Evolutionary conservation across 2,329 filamentous ascomycete species (phyloP).

Genomic region (Pseudohalonectria lignicola): DNA sequence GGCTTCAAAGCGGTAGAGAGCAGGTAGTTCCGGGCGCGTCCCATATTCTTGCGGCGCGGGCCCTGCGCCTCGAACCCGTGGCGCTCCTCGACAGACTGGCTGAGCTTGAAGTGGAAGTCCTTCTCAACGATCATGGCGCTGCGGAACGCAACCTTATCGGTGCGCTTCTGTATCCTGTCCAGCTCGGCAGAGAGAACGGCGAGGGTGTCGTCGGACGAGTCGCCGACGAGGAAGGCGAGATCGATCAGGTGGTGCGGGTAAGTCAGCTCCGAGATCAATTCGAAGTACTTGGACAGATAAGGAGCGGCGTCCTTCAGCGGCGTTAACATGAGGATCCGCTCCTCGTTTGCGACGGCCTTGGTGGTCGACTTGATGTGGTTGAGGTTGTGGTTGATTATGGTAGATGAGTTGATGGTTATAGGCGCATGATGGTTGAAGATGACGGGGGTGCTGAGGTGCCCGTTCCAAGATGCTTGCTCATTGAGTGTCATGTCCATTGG

Average conservation of each 20-base stretch:
- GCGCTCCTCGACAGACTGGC: constrained; percentile 70
- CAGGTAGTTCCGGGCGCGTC: constrained; percentile 82
- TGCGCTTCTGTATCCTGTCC: constrained; percentile 73
- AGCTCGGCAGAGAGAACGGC: constrained; percentile 78
- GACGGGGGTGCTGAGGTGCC: constrained; percentile 82
- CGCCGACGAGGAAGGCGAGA: constrained; percentile 85
- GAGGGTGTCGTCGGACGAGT: constrained; percentile 83
- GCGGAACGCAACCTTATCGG: constrained; percentile 72
- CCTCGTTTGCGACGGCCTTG: constrained; percentile 68
- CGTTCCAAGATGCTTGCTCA: constrained; percentile 82
- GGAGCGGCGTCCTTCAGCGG: constrained; percentile 81
- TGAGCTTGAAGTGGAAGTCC: constrained; percentile 68
- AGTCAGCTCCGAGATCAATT: constrained; percentile 77
- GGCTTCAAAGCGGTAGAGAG: constrained; percentile 75
- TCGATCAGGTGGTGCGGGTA: constrained; percentile 96
- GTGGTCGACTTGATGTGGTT: constrained; percentile 75
- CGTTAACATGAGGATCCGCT: constrained; percentile 84
- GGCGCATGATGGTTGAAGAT: constrained; percentile 93
- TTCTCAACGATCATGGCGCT: constrained; percentile 83
- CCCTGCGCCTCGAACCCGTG: constrained; percentile 83
- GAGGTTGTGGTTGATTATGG: constrained; percentile 71
- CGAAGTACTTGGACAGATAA: constrained; percentile 83
- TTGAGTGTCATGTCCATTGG: constrained; percentile 92
- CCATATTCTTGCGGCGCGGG: constrained; percentile 83
- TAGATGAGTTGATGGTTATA: constrained; percentile 69